phyloP scores from a whole-genome alignment of 1,139 yeast genomes.

The Suhomyces atakaporum region DNA sequence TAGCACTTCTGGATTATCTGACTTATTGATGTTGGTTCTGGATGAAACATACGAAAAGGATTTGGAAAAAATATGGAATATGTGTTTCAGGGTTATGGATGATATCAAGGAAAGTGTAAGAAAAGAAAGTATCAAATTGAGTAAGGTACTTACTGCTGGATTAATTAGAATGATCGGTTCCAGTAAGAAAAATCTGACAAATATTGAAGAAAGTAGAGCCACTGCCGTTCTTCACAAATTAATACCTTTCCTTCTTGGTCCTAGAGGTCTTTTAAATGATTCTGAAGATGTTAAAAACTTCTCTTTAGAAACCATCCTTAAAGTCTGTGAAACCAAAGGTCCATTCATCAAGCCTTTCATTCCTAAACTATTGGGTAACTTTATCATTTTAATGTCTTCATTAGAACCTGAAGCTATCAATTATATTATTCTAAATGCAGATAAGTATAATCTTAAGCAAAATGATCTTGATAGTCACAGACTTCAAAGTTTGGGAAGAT shows the following conservation, averaged over 20 bases:
- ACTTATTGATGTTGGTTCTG: constrained; percentile 64
- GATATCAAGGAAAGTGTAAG: constrained; percentile 95
- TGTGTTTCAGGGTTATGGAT: constrained; percentile 88
- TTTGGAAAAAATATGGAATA: constrained; percentile 76
- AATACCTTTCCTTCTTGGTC: constrained; percentile 79
- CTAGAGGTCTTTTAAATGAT: constrained; percentile 77
- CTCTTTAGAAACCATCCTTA: constrained; percentile 72
- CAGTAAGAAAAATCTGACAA: constrained; percentile 24
- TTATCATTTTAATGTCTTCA: constrained; percentile 75
- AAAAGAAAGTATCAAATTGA: constrained; percentile 70
- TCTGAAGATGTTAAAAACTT: constrained; percentile 82
- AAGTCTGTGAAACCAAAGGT: constrained; percentile 65
- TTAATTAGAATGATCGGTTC: constrained; percentile 59
- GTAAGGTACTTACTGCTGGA: constrained; percentile 65
- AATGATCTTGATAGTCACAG: constrained; percentile 79
- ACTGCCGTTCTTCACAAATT: constrained; percentile 57
- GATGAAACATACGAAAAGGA: constrained; percentile 53
- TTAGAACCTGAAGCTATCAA: constrained; percentile 90
- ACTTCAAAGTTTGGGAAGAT: constrained; percentile 68
- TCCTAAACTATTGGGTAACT: constrained; percentile 67
- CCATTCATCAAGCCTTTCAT: constrained; percentile 65
- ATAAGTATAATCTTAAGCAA: constrained; percentile 73
- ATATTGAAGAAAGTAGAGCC: constrained; percentile 25
- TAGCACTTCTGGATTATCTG: constrained; percentile 71
- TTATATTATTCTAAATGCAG: constrained; percentile 84